Evolutionary conservation across 305 asterid genomes (phyloP), one percentile per base, ranked within the genome.

Genomic region (Andrographis paniculata): DNA sequence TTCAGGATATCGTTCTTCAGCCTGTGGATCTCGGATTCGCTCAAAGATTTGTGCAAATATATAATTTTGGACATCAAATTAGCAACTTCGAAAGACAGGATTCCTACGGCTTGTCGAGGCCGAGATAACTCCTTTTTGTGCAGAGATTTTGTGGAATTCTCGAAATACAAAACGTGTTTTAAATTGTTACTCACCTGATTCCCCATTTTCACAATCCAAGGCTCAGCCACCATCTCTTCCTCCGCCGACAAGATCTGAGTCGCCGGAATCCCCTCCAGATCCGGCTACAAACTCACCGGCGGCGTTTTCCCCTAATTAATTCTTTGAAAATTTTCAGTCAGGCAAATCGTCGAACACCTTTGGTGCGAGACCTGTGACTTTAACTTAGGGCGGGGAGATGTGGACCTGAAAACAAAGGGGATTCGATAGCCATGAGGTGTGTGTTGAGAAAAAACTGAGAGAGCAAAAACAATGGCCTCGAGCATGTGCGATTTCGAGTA

Each of bases 31-130:
- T 80, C 96, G 23, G 15, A 17, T 14, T 79, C 82, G 50, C 77
- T 51, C 64, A 91, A 62, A 24, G 96, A 87, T 56, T 79, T 91
- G 55, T 91, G 93, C 56, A 87, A 62, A 61, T 79, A 75, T 63
- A 83, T 66, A 67, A 87, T 65, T 63, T 79, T 91, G 50, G 94
- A 83, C 99, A 91, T 87, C 40, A 87, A 76, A 71, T 83, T 91
- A 65, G 95, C 95, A 47, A 87, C 95, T 67, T 91, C 95, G 59
- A 91, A 91, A 17, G 96, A 87, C 12, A 91, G 75, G 55, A 91
- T 91, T 1, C 96, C 96, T 60, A 91, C 60, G 20, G 56, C 37
- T 12, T 63, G 71, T 23, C 71, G 76, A 45, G 70, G 83, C 50
- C 57, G 72, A 3, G 64, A 50, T 13, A 54, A 52, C 38, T 50